These are phyloP conservation scores for Vachellia collinsii DNA, from an alignment of 306 rosid genomes.

Conservation along the genomic window DNA sequence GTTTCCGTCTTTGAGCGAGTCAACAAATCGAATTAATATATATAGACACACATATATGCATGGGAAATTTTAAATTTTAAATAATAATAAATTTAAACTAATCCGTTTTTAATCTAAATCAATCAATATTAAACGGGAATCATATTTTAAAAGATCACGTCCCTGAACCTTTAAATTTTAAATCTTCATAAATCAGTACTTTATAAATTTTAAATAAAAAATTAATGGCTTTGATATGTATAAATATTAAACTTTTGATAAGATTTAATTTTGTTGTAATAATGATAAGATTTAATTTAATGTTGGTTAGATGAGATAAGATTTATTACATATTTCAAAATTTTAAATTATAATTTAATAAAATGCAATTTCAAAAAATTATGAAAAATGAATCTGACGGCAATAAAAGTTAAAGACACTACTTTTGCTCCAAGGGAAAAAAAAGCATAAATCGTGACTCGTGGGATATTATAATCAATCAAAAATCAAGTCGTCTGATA, in stretches of 20 bases:
- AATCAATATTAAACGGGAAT: not conserved
- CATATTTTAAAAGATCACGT: not conserved
- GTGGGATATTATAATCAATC: too few species aligned
- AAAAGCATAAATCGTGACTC: too few species aligned
- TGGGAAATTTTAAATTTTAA: not conserved
- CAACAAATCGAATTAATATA: too few species aligned
- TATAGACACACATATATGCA: too few species aligned
- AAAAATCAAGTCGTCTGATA: not conserved
- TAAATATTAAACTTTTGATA: too few species aligned
- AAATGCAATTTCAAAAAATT: too few species aligned
- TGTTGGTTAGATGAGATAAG: not conserved
- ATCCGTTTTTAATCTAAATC: not conserved
- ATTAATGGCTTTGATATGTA: not conserved
- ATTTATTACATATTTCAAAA: too few species aligned
- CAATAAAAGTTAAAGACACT: not conserved
- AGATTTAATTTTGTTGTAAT: too few species aligned
- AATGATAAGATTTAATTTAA: too few species aligned
- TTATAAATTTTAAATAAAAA: too few species aligned
- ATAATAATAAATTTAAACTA: not conserved
- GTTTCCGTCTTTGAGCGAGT: not conserved
- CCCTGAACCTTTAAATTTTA: not conserved
- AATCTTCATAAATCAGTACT: too few species aligned
- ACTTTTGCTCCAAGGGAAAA: not conserved
- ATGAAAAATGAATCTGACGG: not conserved
- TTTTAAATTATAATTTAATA: too few species aligned